A percentile compares a stretch with the other conserved stretches of the same genome.
phyloP scores from a whole-genome alignment of 208 protist species.

The Leishmania martiniquensis region DNA sequence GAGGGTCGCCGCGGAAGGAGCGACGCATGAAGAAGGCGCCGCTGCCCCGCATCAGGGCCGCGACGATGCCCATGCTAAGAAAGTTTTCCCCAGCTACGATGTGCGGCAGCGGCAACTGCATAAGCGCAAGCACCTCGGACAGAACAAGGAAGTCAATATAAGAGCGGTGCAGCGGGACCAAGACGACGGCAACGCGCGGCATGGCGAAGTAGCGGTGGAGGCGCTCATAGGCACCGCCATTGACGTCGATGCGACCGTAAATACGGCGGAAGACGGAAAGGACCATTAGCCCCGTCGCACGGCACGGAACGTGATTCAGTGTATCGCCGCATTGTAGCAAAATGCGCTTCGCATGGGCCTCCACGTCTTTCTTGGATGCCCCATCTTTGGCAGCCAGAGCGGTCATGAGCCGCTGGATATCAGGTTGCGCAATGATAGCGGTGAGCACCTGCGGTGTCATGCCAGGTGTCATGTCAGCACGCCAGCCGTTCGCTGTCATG shows the following conservation, averaged over 20 bases:
- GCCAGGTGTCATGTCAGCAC: slow-evolving; percentile 42
- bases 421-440: slow-evolving; percentile 61
- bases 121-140: slow-evolving; percentile 74
- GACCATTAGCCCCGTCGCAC: slow-evolving; percentile 58
- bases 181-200: slow-evolving; percentile 64
- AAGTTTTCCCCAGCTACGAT: slow-evolving; percentile 91
- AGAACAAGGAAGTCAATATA: slow-evolving; percentile 93
- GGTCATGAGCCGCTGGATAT: slow-evolving; percentile 52
- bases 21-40: slow-evolving; percentile 94
- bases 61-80: slow-evolving; percentile 67
- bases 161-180: slow-evolving; percentile 80
- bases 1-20: slow-evolving; percentile 73
- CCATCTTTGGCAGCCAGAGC: slow-evolving; percentile 50
- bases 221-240: slow-evolving; percentile 59
- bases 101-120: slow-evolving; percentile 73
- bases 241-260: slow-evolving; percentile 71
- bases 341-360: slow-evolving; percentile 57
- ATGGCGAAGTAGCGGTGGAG: slow-evolving; percentile 48
- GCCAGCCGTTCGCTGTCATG: slow-evolving; percentile 45
- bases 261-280: slow-evolving; percentile 60
- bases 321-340: slow-evolving; percentile 79
- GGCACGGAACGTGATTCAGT: slow-evolving; percentile 61
- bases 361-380: slow-evolving; percentile 36
- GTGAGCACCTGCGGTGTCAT: slow-evolving; percentile 50
- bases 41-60: slow-evolving; percentile 82